Conservation (phyloP, 495 filamentous ascomycete species). For the Bathelium albidoporum region DNA sequence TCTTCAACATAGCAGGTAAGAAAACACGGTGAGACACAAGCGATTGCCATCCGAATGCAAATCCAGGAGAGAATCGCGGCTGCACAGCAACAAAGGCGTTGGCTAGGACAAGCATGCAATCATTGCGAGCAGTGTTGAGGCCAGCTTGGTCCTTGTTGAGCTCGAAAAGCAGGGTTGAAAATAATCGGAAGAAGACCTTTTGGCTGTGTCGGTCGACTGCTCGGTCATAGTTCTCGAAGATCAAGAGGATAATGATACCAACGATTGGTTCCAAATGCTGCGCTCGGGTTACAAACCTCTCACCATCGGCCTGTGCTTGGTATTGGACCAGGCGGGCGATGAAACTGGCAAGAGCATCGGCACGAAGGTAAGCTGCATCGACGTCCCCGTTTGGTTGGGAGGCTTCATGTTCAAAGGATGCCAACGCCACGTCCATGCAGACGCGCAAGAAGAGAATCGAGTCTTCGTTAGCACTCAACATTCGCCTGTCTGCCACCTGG, state of each 20-base stretch:
- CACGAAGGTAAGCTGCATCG: constrained; percentile 62
- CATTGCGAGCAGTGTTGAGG: constrained; percentile 32
- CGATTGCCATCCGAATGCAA: constrained; percentile 73
- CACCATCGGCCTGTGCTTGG: constrained; percentile 49
- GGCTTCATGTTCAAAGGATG: constrained; percentile 58
- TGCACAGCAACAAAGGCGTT: constrained; percentile 64
- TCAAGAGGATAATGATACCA: constrained; percentile 62
- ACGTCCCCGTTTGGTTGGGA: constrained; percentile 42
- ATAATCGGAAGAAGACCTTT: constrained; percentile 83
- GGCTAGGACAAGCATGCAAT: constrained; percentile 62
- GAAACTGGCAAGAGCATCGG: constrained; percentile 83
- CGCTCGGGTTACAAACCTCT: constrained; percentile 49
- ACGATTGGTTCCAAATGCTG: constrained; percentile 65
- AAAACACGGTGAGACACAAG: constrained; percentile 80
- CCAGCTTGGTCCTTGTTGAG: constrained; percentile 28
- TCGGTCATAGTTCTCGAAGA: constrained; percentile 76
- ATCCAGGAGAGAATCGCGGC: constrained; percentile 65
- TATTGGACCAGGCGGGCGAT: constrained; percentile 59
- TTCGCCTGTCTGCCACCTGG: constrained; percentile 63
- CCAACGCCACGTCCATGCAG: constrained; percentile 69
- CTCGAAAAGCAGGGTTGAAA: constrained; percentile 73
- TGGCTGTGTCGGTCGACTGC: constrained; percentile 75
- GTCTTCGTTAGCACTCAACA: constrained; percentile 62
- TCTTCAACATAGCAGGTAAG: constrained; percentile 65
- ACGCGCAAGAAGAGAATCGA: constrained; percentile 67